Evolutionary conservation across 2,329 filamentous ascomycete genomes (phyloP), one percentile per base, ranked within the genome.

Genomic region (Blastomyces emzantsi): DNA sequence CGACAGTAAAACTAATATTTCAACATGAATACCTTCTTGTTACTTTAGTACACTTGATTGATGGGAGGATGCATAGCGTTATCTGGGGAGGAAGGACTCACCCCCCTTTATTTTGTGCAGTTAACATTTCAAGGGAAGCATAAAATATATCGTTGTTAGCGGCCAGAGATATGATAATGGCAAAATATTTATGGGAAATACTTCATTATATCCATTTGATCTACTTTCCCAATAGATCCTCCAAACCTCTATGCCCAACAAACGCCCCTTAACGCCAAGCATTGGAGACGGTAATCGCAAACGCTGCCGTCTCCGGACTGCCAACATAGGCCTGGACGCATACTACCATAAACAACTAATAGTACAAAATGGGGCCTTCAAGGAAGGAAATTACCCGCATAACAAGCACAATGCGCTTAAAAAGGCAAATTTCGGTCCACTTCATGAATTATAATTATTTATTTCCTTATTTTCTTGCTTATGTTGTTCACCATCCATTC

Each of bases 401-500:
- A 36, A 7, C 33, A 25, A 15, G n/a, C 9, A 17, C 2, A n/a
- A 11, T 3, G 15, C 9, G n/a, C 33, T 36, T 8, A 52, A 13
- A 28, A 52, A 1, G 7, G 11, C 30, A 36, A n/a, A 8, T 1
- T 0, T 56, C n/a, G n/a, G 8, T 22, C 52, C 52, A 11, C 19
- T 56, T 56, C 17, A 33, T 33, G 39, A 33, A 56, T 22, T 22
- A 56, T 56, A 56, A 39, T 25, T 25, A 17, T 28, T 22, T 41
- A 43, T 3, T 36, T 43, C 4, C 9, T 22, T 41, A 43, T 3
- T 36, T 43, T 1, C 9, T 28, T 17, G 17, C 8, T 25, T 22
- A 7, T 36, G 7, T 17, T 19, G 19, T 43, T 56, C 41, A 62
- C 64, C 64, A 65, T 30, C 61, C 62, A 58, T 65, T 65, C n/a